These are phyloP conservation scores for Globisporangium cederbergense DNA, from an alignment of 352 stramenopile genomes.

Conservation along the genomic window DNA sequence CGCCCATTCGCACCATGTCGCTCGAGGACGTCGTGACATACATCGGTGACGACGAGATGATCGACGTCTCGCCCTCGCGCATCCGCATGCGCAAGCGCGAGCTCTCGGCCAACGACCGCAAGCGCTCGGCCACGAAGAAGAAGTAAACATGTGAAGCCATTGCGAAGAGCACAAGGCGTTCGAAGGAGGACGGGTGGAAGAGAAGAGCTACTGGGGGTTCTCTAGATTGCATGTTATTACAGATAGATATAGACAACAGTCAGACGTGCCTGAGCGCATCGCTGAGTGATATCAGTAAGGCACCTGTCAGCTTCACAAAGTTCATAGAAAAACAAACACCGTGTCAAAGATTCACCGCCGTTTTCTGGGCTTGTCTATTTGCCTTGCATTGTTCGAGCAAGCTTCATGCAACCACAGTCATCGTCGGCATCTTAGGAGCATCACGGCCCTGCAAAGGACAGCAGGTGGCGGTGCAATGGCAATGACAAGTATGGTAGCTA, in stretches of 20 bases:
- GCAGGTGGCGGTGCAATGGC: no score
- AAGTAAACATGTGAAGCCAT: conserved; percentile 32
- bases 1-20: conserved; percentile 90
- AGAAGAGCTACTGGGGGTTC: background rate
- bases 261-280: background rate
- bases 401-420: no score
- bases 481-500: no score
- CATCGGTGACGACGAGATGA: conserved; percentile 97
- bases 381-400: no score
- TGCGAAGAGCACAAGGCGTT: background rate
- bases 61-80: conserved; percentile 95
- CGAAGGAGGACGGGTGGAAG: background rate
- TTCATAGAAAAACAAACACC: background rate
- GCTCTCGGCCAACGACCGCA: conserved; percentile 57
- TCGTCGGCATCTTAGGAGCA: no score
- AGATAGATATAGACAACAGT: conserved; percentile 9
- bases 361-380: background rate
- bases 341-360: background rate
- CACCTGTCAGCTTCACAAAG: background rate
- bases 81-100: conserved; percentile 91
- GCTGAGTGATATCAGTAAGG: background rate
- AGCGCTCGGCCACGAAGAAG: conserved; percentile 46
- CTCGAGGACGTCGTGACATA: conserved; percentile 98
- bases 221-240: conserved; percentile 12
- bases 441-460: no score